These are phyloP conservation scores for Cucurbitaria berberidis DNA, from an alignment of 2,329 filamentous ascomycete species.

Conservation along the genomic window DNA sequence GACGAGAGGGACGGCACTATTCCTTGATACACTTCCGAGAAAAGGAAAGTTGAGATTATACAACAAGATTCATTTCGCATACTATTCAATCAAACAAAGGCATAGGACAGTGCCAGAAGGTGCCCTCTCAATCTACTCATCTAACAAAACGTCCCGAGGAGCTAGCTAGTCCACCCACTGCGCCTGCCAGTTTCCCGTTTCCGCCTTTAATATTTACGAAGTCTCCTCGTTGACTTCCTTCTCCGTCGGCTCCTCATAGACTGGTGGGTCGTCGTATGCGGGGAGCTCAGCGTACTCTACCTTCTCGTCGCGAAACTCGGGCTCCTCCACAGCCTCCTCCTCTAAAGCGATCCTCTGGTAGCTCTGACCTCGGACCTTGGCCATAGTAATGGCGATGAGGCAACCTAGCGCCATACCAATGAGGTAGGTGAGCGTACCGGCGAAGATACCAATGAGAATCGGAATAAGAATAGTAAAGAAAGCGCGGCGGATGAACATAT, in stretches of 20 bases:
- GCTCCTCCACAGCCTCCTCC: constrained; percentile 33
- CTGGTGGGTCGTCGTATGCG: constrained; percentile 47
- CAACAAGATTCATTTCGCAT: constrained; percentile 14
- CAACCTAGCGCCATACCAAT: constrained; percentile 70
- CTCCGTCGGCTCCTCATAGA: constrained; percentile 45
- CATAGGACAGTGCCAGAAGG: constrained; percentile 1
- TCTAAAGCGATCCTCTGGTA: constrained; percentile 45
- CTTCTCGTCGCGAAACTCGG: constrained; percentile 35
- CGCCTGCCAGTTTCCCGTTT: background rate
- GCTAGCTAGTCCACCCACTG: background rate
- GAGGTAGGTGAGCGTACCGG: constrained; percentile 70
- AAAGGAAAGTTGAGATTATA: constrained; percentile 1
- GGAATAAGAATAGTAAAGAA: constrained; percentile 70
- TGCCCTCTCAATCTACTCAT: constrained; percentile 4
- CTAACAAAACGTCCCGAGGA: too few relatives aligned
- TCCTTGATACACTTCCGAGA: background rate
- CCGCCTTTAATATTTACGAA: constrained; percentile 1
- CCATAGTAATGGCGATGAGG: constrained; percentile 65
- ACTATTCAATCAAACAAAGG: constrained; percentile 4
- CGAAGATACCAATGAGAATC: constrained; percentile 70
- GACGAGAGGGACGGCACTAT: background rate
- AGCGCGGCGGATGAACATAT: constrained; percentile 55
- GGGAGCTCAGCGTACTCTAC: constrained; percentile 43
- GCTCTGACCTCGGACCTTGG: constrained; percentile 57
- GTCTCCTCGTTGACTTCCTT: constrained; percentile 40